Evolutionary conservation across 1,139 yeast genomes (phyloP).

Genomic region (Nadsonia commutata): DNA sequence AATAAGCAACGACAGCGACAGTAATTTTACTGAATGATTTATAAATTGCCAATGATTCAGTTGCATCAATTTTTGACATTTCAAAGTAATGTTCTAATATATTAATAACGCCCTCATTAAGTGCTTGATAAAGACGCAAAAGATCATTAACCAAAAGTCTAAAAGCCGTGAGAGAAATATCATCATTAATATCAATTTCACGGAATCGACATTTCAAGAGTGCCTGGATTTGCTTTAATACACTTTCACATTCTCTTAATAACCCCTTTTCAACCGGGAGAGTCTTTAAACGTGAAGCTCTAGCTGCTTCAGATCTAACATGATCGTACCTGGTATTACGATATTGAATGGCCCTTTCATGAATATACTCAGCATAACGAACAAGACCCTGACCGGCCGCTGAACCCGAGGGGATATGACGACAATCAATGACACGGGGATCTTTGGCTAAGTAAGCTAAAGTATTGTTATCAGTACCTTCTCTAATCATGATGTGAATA

Average conservation of each 20-base stretch:
- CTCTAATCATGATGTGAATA: slow-evolving; percentile 80
- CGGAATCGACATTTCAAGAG: slow-evolving; percentile 59
- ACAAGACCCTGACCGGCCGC: slow-evolving; percentile 36
- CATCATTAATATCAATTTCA: slow-evolving; percentile 64
- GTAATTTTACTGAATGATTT: slow-evolving; percentile 78
- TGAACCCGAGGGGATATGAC: slow-evolving; percentile 29
- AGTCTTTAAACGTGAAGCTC: slow-evolving; percentile 52
- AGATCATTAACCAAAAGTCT: slow-evolving; percentile 77
- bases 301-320: slow-evolving; percentile 41
- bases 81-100: slow-evolving; percentile 89
- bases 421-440: slow-evolving; percentile 43
- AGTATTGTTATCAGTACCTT: slow-evolving; percentile 65
- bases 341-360: slow-evolving; percentile 54
- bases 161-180: slow-evolving; percentile 70
- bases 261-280: slow-evolving; percentile 68
- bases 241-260: slow-evolving; percentile 71
- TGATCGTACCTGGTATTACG: slow-evolving; percentile 55
- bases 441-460: slow-evolving; percentile 48
- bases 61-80: slow-evolving; percentile 75
- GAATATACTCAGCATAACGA: slow-evolving; percentile 60
- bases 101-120: slow-evolving; percentile 91
- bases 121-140: slow-evolving; percentile 66
- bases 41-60: slow-evolving; percentile 70
- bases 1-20: slow-evolving; percentile 70
- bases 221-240: slow-evolving; percentile 66